Conservation (phyloP, 2,329 filamentous ascomycete species). For the Neofusicoccum kwambonambiense region DNA sequence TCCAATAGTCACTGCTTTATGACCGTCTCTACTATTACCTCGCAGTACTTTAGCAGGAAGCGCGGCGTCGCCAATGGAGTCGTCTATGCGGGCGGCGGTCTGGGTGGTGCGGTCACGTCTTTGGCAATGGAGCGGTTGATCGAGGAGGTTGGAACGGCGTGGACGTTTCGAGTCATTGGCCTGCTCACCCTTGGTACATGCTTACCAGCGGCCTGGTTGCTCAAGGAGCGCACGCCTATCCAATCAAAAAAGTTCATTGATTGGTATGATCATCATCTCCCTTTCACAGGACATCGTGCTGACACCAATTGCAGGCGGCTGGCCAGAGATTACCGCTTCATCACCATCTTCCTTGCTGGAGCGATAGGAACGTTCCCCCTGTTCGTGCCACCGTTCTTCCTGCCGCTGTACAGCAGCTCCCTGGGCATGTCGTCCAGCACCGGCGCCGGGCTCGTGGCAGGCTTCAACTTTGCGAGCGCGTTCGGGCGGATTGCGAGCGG, state of each 20-base stretch:
- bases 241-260: conserved; percentile 46
- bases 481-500: conserved; percentile 58
- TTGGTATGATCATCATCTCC: conserved; percentile 38
- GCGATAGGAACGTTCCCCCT: conserved; percentile 60
- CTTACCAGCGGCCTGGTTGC: conserved; percentile 55
- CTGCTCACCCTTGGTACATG: conserved; percentile 54
- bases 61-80: conserved; percentile 58
- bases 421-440: conserved; percentile 54
- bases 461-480: conserved; percentile 61
- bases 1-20: conserved; percentile 10
- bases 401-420: conserved; percentile 56
- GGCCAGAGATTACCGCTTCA: conserved; percentile 54
- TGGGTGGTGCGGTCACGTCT: conserved; percentile 56
- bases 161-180: conserved; percentile 55
- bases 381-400: conserved; percentile 61
- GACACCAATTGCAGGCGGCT: conserved; percentile 40
- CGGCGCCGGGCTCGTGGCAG: conserved; percentile 59
- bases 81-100: conserved; percentile 54
- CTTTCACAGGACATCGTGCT: conserved; percentile 7
- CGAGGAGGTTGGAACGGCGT: conserved; percentile 45
- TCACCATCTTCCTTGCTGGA: conserved; percentile 54
- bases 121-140: conserved; percentile 52
- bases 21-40: conserved; percentile 27
- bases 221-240: conserved; percentile 47
- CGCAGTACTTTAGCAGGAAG: conserved; percentile 56